Conservation (phyloP, 2,329 filamentous ascomycete species). For the Phaeophleospora eucalypticola region DNA sequence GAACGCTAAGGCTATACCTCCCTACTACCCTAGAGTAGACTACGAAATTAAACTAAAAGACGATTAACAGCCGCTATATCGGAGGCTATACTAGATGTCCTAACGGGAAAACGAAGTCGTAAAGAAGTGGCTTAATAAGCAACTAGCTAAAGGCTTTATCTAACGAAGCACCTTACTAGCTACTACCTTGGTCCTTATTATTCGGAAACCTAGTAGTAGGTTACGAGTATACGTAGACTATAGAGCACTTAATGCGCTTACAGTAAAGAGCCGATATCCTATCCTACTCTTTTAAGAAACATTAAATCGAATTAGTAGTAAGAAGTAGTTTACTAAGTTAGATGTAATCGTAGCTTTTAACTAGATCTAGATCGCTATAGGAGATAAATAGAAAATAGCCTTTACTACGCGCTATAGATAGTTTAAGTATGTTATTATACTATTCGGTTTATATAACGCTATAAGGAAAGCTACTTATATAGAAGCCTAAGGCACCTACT, state of each 20-base stretch:
- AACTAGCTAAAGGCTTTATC: conserved; percentile 7
- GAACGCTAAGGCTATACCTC: not conserved
- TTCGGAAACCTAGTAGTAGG: conserved; percentile 4
- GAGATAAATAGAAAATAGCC: conserved; percentile 10
- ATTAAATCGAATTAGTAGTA: conserved; percentile 19
- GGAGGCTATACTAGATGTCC: conserved; percentile 4
- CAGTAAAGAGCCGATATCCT: conserved; percentile 26
- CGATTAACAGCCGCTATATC: not conserved
- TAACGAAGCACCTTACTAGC: not conserved
- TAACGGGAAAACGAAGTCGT: conserved; percentile 3
- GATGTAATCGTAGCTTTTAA: conserved; percentile 17
- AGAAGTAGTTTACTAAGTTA: conserved; percentile 23
- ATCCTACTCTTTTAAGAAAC: conserved; percentile 28
- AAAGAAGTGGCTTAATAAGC: conserved; percentile 11
- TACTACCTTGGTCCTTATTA: conserved; percentile 5
- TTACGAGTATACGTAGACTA: conserved; percentile 31
- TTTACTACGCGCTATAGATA: conserved; percentile 12
- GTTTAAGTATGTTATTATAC: too few species aligned
- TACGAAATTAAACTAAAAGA: conserved; percentile 7
- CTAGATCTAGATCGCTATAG: conserved; percentile 3
- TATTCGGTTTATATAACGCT: too few species aligned
- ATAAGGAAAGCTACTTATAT: too few species aligned
- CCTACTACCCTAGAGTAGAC: not conserved
- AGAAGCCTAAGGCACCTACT: too few species aligned
- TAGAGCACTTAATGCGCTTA: conserved; percentile 26